These are phyloP conservation scores for Hibiscus syriacus DNA, from an alignment of 345 rosid species.

Conservation along the genomic window DNA sequence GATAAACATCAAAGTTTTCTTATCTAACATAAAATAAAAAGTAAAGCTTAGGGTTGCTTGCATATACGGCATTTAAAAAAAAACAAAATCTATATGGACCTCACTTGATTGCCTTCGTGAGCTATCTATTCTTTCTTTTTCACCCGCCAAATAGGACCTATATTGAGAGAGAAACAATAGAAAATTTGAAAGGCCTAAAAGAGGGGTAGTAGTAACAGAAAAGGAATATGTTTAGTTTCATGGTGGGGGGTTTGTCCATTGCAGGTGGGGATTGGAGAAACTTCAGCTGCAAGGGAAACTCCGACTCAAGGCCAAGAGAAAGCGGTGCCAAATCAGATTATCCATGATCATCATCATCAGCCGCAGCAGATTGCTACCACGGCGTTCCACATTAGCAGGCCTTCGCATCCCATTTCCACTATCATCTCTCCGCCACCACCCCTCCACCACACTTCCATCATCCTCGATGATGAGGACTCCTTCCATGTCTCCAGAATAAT, in stretches of 20 bases:
- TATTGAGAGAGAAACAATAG: conserved; percentile 11
- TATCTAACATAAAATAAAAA: background rate
- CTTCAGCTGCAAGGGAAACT: conserved; percentile 49
- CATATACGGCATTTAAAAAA: conserved; percentile 27
- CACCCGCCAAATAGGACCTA: conserved; percentile 11
- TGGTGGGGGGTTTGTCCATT: conserved; percentile 9
- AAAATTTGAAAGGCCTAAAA: no score
- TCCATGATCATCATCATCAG: conserved; percentile 43
- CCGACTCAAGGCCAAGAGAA: conserved; percentile 44
- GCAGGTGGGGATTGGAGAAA: no score
- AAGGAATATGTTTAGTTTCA: background rate
- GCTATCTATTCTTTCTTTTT: conserved; percentile 20
- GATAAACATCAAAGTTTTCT: background rate
- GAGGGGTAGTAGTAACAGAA: background rate
- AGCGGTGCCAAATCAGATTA: conserved; percentile 45
- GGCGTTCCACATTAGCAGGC: conserved; percentile 75
- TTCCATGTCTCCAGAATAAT: no score
- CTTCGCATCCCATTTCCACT: conserved; percentile 73
- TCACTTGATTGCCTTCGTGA: conserved; percentile 34
- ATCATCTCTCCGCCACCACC: conserved; percentile 70
- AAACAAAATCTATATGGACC: conserved; percentile 22
- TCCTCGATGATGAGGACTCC: no score
- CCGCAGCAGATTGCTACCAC: conserved; percentile 37
- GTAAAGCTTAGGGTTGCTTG: conserved; percentile 27
- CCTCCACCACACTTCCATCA: conserved; percentile 77